phyloP scores from a whole-genome alignment of 2,329 filamentous ascomycete species.

The Colletotrichum cuscutae region DNA sequence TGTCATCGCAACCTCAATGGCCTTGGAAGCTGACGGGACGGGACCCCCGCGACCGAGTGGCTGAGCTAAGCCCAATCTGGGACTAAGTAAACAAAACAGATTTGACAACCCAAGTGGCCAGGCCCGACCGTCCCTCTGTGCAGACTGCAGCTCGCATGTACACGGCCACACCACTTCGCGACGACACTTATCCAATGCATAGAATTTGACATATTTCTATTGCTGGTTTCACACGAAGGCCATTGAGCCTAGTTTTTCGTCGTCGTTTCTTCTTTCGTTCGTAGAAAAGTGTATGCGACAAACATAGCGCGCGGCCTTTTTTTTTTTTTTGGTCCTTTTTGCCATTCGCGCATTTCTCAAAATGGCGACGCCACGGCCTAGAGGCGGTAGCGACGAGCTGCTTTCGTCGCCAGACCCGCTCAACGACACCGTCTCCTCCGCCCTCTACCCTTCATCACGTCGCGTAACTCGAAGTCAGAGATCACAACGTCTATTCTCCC shows the following conservation, averaged over 20 bases:
- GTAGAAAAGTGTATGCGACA: constrained; percentile 8
- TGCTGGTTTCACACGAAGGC: constrained; percentile 14
- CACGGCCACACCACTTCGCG: constrained; percentile 22
- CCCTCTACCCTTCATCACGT: constrained; percentile 46
- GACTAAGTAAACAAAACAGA: constrained; percentile 35
- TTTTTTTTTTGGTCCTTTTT: neutral
- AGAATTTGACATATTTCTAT: constrained; percentile 19
- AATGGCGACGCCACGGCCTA: constrained; percentile 44
- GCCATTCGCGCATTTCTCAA: constrained; percentile 36
- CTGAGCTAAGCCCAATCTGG: neutral
- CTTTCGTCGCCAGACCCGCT: constrained; percentile 64
- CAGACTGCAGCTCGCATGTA: constrained; percentile 1
- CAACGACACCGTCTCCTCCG: constrained; percentile 50
- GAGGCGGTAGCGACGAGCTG: constrained; percentile 48
- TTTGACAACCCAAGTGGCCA: constrained; percentile 15
- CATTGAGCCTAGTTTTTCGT: constrained; percentile 9
- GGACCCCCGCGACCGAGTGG: constrained; percentile 3
- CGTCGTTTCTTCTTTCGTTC: constrained; percentile 10
- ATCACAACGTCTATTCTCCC: constrained; percentile 50
- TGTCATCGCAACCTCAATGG: neutral
- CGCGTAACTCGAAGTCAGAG: constrained; percentile 54
- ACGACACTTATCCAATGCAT: constrained; percentile 26
- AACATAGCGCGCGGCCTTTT: constrained; percentile 16
- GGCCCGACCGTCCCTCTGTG: constrained; percentile 2
- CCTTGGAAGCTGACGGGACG: too few species aligned